A percentile compares a stretch with the other conserved stretches of the same genome.
These are phyloP conservation scores for Daphne laureola DNA, from an alignment of 441 rosid genomes.

Conservation along the genomic window DNA sequence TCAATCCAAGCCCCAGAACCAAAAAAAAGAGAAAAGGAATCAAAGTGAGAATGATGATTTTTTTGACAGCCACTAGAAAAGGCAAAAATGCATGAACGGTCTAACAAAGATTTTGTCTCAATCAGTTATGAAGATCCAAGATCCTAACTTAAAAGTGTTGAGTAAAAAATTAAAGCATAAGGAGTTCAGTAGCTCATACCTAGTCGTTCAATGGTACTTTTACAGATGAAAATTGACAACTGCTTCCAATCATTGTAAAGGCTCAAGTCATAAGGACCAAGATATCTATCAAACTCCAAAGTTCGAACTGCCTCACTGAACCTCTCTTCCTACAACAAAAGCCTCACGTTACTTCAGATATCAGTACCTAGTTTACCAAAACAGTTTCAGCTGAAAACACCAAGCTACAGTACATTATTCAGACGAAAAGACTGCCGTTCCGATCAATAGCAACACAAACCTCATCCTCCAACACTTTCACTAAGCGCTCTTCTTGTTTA, in stretches of 20 bases:
- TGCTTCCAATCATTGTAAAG: constrained; percentile 68
- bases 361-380: background rate
- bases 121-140: too few species aligned
- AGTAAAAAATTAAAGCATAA: constrained; percentile 8
- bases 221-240: constrained; percentile 53
- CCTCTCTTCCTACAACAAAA: constrained; percentile 52
- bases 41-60: too few species aligned
- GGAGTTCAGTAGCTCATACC: constrained; percentile 32
- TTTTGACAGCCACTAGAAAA: too few species aligned
- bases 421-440: background rate
- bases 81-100: too few species aligned
- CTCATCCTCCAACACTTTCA: constrained; percentile 71
- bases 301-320: constrained; percentile 53
- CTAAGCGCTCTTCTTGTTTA: constrained; percentile 56
- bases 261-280: constrained; percentile 69
- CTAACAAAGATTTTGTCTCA: too few species aligned
- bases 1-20: too few species aligned
- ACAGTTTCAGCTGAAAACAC: background rate
- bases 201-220: constrained; percentile 42
- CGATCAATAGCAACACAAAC: constrained; percentile 25
- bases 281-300: constrained; percentile 72
- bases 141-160: background rate
- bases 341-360: background rate
- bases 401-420: background rate
- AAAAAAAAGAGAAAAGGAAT: too few species aligned